A percentile compares a stretch with the other conserved stretches of the same genome.
Conservation (phyloP, 495 filamentous ascomycete species). For the Penicillium parvum region DNA sequence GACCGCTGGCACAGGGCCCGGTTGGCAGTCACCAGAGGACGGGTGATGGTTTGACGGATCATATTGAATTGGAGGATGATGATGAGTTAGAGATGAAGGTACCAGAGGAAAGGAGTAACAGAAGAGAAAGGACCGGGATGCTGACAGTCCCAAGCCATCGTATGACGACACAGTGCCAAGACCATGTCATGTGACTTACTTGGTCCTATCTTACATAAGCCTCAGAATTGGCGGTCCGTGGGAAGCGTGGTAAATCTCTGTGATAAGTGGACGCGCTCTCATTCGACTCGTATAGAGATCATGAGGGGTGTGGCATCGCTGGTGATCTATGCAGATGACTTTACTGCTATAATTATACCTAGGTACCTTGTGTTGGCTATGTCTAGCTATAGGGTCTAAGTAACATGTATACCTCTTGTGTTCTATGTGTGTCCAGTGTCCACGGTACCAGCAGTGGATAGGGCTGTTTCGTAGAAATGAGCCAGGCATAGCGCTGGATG, state of each 20-base stretch:
- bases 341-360: too few relatives aligned
- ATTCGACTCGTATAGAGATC: constrained; percentile 25
- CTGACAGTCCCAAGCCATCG: not conserved
- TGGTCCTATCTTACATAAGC: constrained; percentile 21
- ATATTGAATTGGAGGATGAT: constrained; percentile 40
- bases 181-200: constrained; percentile 11
- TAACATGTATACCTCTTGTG: too few relatives aligned
- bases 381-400: too few relatives aligned
- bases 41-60: constrained; percentile 61
- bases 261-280: constrained; percentile 26
- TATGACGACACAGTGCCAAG: constrained; percentile 28
- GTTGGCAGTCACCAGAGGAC: constrained; percentile 51
- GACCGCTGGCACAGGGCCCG: constrained; percentile 49
- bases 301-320: constrained; percentile 12
- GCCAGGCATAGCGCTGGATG: too few relatives aligned
- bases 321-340: not conserved
- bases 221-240: not conserved
- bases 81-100: constrained; percentile 8
- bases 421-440: too few relatives aligned
- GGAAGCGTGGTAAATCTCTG: constrained; percentile 18
- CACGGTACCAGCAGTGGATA: not conserved
- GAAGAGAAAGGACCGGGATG: constrained; percentile 1
- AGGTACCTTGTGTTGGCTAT: too few relatives aligned
- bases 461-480: constrained; percentile 6
- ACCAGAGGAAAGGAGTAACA: constrained; percentile 1